Base-by-base conservation (phyloP, 305 asterid species). In the Rubia peregrina region DNA sequence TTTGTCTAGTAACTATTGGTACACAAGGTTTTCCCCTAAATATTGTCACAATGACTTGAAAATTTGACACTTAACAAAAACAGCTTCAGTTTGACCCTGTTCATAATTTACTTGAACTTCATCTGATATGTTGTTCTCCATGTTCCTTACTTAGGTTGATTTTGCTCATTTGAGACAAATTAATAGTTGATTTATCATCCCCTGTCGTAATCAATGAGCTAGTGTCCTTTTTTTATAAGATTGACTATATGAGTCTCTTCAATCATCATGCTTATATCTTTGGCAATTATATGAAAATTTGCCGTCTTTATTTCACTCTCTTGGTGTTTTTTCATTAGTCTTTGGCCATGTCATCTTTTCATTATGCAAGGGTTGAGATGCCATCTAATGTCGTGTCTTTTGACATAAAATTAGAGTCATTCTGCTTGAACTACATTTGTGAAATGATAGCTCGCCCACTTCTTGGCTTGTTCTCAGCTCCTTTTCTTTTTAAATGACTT, bases 281-380 rank as follows among this genome's bases (percentile, higher is more conserved):
- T 36, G 14, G 51, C 53, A 60, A 21, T 13, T 53, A 8, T 38
- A 72, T 41, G n/a, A 64, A 64, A 65, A 17, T 67, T 68, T 19
- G 2, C 26, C 36, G 38, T 43, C 16, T 22, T 57, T 41, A 4
- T 19, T 41, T 55, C 38, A 21, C 40, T 57, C 13, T 7, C 41
- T 57, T 59, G 42, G 33, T 49, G 26, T 64, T 64, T 42, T 22
- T 56, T 68, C 44, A 9, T 2, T 33, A 9, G 72, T 51, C 63
- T 53, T 51, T 33, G 49, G 33, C 63, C 63, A 56, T 68, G 49
- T 40, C 30, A 7, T 17, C 7, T 36, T 62, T 17, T 38, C 24
- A 40, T 64, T 41, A 17, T 40, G 30, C 22, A 33, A 22, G 3
- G 9, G 8, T 62, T 33, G 46, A 33, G 21, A 30, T 63, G 49